Base-by-base conservation (phyloP, 768 basidiomycete genomes). In the Polyporus arcularius region DNA sequence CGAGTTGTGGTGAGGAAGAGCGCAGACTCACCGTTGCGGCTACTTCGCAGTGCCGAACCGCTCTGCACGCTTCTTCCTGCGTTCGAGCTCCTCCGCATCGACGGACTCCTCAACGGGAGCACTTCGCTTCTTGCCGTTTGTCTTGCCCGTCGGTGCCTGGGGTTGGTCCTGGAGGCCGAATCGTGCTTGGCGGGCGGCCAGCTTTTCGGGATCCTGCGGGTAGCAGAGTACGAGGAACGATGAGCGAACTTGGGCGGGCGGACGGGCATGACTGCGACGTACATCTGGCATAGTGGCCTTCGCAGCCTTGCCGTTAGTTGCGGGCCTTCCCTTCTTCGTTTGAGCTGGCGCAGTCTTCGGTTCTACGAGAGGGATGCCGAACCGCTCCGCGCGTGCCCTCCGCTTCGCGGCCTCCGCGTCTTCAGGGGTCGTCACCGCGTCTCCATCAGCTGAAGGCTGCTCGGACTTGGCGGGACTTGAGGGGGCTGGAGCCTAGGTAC, bases 321-420 rank as follows among this genome's bases (percentile, higher is more conserved):
- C 40, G 9, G 35, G 35, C 11, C 11, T 35, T 6, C 35, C 35
- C 42, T 67, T 65, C 55, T 43, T 15, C 15, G 18, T 43, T 43
- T 66, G 71, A 2, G 60, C 52, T 5, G 67, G 64, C 57, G 70
- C 64, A 42, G 69, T 55, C 50, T 73, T 71, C 30, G 81, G 78
- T 50, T 77, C 77, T 9, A 87, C 82, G 8, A 87, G 67, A 4
- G 86, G 81, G n/a, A 87, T 84, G 35, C 86, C 86, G 64, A 90
- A 90, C n/a, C 89, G 84, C 16, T 78, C 85, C 5, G 88, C 88
- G 43, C 89, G 84, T 45, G 79, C 76, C 68, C 75, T 83, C 55
- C 85, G 83, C 66, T 79, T 86, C 64, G 82, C 85, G 10, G 78
- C 71, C 54, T 89, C 88, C 28, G 72, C 58, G 60, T 87, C 85